phyloP scores from a whole-genome alignment of 768 basidiomycete genomes.

The Lentinula aciculospora region DNA sequence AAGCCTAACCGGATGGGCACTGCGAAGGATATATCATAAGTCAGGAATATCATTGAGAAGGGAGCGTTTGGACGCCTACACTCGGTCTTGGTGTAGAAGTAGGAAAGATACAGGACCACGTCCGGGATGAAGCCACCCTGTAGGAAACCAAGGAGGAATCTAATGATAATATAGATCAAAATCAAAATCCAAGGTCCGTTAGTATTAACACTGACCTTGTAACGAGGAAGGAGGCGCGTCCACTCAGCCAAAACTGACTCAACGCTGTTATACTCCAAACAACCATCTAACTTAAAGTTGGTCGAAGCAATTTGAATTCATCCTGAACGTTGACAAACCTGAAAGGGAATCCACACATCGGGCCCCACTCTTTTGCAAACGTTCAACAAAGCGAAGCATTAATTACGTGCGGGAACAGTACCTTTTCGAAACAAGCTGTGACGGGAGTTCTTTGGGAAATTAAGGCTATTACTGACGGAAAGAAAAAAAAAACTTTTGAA shows the following conservation, averaged over 20 bases:
- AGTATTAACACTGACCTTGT: slow-evolving; percentile 30
- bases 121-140: slow-evolving; percentile 67
- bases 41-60: neutral
- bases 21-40: slow-evolving; percentile 12
- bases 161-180: slow-evolving; percentile 14
- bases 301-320: neutral
- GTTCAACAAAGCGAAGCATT: too few relatives aligned
- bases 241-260: slow-evolving; percentile 55
- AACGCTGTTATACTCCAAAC: slow-evolving; percentile 53
- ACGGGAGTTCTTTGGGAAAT: slow-evolving; percentile 45
- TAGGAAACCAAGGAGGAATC: slow-evolving; percentile 50
- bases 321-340: slow-evolving; percentile 26
- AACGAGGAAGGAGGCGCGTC: slow-evolving; percentile 47
- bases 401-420: neutral
- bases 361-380: slow-evolving; percentile 42
- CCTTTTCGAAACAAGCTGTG: slow-evolving; percentile 57
- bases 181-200: neutral
- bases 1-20: slow-evolving; percentile 63
- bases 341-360: slow-evolving; percentile 60
- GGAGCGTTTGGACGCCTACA: slow-evolving; percentile 26
- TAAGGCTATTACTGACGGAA: neutral
- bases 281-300: slow-evolving; percentile 30
- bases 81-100: slow-evolving; percentile 57
- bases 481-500: neutral
- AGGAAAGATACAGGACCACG: slow-evolving; percentile 58